A percentile compares a stretch with the other conserved stretches of the same genome.
phyloP scores from a whole-genome alignment of 2,329 filamentous ascomycete species.

The Fusarium sp. region DNA sequence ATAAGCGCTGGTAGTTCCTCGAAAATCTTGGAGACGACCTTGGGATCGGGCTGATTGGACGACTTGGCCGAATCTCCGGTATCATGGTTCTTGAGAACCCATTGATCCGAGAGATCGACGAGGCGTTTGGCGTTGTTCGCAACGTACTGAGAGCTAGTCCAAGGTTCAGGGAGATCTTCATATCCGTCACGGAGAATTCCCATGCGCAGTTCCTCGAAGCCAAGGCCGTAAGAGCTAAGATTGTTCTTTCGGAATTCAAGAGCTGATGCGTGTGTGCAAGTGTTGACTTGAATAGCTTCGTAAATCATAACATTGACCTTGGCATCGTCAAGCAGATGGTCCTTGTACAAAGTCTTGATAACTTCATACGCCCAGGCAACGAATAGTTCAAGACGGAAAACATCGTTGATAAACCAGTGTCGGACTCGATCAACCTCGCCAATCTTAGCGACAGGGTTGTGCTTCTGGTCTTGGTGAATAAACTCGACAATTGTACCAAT shows the following conservation, averaged over 20 bases:
- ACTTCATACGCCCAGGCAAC: conserved; percentile 83
- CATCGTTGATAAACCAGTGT: conserved; percentile 87
- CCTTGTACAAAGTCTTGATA: conserved; percentile 78
- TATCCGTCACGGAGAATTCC: conserved; percentile 75
- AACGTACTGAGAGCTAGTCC: conserved; percentile 80
- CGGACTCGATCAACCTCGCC: conserved; percentile 84
- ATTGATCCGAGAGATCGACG: conserved; percentile 68
- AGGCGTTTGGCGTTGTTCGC: conserved; percentile 73
- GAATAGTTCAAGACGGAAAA: conserved; percentile 78
- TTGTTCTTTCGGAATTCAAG: conserved; percentile 81
- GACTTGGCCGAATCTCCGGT: conserved; percentile 50
- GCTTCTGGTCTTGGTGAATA: conserved; percentile 82
- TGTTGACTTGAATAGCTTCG: conserved; percentile 76
- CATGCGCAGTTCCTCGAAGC: conserved; percentile 72
- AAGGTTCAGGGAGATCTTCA: conserved; percentile 79
- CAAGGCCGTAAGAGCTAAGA: conserved; percentile 78
- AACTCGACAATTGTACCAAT: conserved; percentile 80
- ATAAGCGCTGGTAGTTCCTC: conserved; percentile 64
- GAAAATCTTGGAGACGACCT: conserved; percentile 60
- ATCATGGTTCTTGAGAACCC: conserved; percentile 63
- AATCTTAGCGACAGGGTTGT: conserved; percentile 70
- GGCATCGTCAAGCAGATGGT: conserved; percentile 67
- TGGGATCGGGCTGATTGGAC: conserved; percentile 53
- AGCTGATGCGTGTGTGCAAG: conserved; percentile 68
- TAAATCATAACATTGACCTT: conserved; percentile 68